Evolutionary conservation across 177 flowering plant genomes (phyloP), one percentile per base, ranked within the genome.

Genomic region (Vitis hybrid): DNA sequence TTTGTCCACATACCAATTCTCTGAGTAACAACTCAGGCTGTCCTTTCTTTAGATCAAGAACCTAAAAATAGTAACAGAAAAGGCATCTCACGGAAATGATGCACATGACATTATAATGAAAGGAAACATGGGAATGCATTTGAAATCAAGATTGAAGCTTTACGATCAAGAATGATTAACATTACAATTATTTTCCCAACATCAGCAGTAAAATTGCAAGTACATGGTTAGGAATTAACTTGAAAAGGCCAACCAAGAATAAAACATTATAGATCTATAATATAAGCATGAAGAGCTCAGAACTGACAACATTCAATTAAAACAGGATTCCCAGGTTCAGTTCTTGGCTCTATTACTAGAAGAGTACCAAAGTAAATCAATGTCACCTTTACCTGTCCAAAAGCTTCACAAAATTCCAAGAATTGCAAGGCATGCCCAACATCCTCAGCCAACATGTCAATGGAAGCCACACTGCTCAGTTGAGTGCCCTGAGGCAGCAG

Each of bases 391-490:
- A 84, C 94, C 88, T 84, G 49, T 66, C 80, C 82, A 83, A 89
- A 89, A 65, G 87, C 81, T 33, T 73, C 59, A 69, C 90, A 89
- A 72, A 89, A 89, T 71, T 89, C 94, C 18, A 88, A 62, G 59
- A 89, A 86, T 44, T 89, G 91, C 73, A 89, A 69, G 11, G 87
- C 90, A 67, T 81, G 78, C 31, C 91, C 94, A 69, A 83, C 78
- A 78, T 83, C 87, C 55, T 83, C 76, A 13, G 81, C 62, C n/a
- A 78, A 74, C 28, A 87, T 58, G 14, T 83, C 83, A 62, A 84
- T 64, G 14, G 81, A 87, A 65, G 73, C 83, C 31, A 87, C 83
- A 52, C 71, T 24, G 71, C 69, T 64, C 80, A 66, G 18, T 66
- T 79, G 62, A 59, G 67, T 66, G n/a, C 90, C 87, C 68, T 71